Base-by-base conservation (phyloP, 306 rosid species). In the Datisca glomerata region DNA sequence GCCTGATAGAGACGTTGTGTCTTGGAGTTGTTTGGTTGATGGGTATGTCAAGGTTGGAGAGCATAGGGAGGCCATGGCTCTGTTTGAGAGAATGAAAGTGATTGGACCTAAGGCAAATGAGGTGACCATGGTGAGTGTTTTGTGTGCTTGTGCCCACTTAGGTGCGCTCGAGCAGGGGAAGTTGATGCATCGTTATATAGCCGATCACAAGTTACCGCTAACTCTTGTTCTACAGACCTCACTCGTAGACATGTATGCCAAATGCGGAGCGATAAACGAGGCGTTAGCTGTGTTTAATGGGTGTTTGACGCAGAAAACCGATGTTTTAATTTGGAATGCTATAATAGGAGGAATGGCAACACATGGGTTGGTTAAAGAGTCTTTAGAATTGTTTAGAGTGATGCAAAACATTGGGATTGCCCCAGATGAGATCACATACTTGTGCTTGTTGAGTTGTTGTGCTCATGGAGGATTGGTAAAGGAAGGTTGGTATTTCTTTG, bases 201-300 rank as follows among this genome's bases (percentile, higher is more conserved):
- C 54, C 14, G 76, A 79, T 51, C 59, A 68, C 31, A 44, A 56
- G 59, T 60, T 79, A 60, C 80, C 70, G 12, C 16, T 63, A 18
- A 79, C 80, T 18, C n/a, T 79, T 59, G 72, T 57, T 40, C 60
- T 79, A 64, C 80, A 32, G 18, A 84, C 94, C 24, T 79, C 94
- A 35, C 71, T 84, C 3, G 80, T 84, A 49, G 92, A 84, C 64
- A 84, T 79, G 94, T 79, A 84, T 65, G 80, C 86, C 43, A 84
- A 84, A 63, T 84, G 92, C 48, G 92, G 92, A 45, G 92, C 80
- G 10, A 55, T 79, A 60, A 53, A 68, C 18, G 94, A 84, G 49
- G 91, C 94, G 53, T 52, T 79, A 47, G 12, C 37, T 20, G 74
- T 70, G 12, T 84, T 83, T 42, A 64, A 8, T 14, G 29, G 62